Evolutionary conservation across 192 early-diverging fungal genomes (phyloP).

Genomic region (Coemansia umbellata): DNA sequence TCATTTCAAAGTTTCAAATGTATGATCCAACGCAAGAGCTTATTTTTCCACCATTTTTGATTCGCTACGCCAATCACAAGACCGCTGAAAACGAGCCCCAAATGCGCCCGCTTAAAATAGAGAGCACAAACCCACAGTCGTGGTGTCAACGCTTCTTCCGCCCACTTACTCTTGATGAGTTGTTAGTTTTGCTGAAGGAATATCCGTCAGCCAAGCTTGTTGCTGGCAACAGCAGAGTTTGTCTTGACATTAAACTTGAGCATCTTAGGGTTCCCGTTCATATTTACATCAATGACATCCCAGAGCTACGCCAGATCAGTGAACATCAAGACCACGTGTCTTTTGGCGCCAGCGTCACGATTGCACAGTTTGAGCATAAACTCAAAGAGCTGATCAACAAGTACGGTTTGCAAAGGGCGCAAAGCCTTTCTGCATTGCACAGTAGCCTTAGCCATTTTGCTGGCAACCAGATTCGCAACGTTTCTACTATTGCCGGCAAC

Average conservation of each 20-base stretch:
- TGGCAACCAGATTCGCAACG: slow-evolving; percentile 81
- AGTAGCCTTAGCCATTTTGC: slow-evolving; percentile 78
- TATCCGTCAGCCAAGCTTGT: slow-evolving; percentile 72
- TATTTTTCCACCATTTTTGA: slow-evolving; percentile 64
- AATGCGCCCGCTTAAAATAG: slow-evolving; percentile 18
- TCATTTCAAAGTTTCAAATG: slow-evolving; percentile 51
- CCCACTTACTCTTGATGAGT: slow-evolving; percentile 51
- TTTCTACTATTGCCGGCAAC: slow-evolving; percentile 81
- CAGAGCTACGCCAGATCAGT: slow-evolving; percentile 58
- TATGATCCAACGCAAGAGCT: slow-evolving; percentile 64
- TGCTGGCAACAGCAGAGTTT: slow-evolving; percentile 78
- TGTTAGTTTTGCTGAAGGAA: slow-evolving; percentile 52
- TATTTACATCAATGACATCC: slow-evolving; percentile 65
- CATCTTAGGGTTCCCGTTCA: slow-evolving; percentile 57
- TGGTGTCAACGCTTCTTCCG: slow-evolving; percentile 48
- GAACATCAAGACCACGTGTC: slow-evolving; percentile 24
- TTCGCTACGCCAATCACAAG: slow-evolving; percentile 50
- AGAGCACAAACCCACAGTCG: neutral
- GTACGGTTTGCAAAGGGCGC: slow-evolving; percentile 37
- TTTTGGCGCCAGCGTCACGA: slow-evolving; percentile 66
- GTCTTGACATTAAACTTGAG: slow-evolving; percentile 78
- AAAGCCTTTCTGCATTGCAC: slow-evolving; percentile 62
- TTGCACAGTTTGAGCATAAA: slow-evolving; percentile 53
- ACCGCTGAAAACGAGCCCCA: slow-evolving; percentile 9
- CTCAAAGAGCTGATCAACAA: slow-evolving; percentile 12